Conservation (phyloP, 805 yeast genomes). For the Pichia cabralensis region DNA sequence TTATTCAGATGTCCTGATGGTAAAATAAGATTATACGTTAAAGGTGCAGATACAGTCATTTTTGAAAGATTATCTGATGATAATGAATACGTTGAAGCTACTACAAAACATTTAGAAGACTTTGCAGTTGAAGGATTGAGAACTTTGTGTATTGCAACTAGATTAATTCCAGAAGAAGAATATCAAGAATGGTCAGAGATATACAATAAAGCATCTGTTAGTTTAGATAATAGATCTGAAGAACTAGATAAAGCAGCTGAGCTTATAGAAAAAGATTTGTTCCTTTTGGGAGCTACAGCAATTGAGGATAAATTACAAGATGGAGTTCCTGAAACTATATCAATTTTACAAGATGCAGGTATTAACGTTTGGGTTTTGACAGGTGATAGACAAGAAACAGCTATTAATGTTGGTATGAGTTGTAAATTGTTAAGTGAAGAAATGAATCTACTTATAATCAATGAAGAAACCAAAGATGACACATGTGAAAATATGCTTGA, state of each 20-base stretch:
- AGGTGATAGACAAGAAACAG: slow-evolving; percentile 98
- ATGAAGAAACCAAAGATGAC: slow-evolving; percentile 76
- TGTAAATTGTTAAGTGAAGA: slow-evolving; percentile 91
- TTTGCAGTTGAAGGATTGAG: slow-evolving; percentile 95
- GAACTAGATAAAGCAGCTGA: slow-evolving; percentile 86
- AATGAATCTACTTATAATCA: slow-evolving; percentile 84
- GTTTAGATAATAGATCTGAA: slow-evolving; percentile 63
- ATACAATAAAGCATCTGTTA: slow-evolving; percentile 74
- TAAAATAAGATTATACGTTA: slow-evolving; percentile 73
- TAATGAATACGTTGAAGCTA: slow-evolving; percentile 75
- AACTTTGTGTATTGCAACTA: slow-evolving; percentile 84
- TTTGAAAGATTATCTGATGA: slow-evolving; percentile 66
- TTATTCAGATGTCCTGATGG: slow-evolving; percentile 94
- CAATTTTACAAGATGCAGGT: slow-evolving; percentile 91
- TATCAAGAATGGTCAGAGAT: slow-evolving; percentile 57
- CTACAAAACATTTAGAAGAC: slow-evolving; percentile 83
- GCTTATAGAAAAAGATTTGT: slow-evolving; percentile 68
- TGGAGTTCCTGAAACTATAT: slow-evolving; percentile 97
- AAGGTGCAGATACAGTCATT: slow-evolving; percentile 97
- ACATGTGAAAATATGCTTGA: slow-evolving; percentile 62
- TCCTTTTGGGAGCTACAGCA: slow-evolving; percentile 91
- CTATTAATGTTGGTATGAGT: slow-evolving; percentile 97
- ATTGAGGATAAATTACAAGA: slow-evolving; percentile 97
- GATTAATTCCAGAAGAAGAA: slow-evolving; percentile 72
- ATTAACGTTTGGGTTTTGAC: slow-evolving; percentile 96